A percentile compares a stretch with the other conserved stretches of the same genome.
Evolutionary conservation across 164 flowering plant species (phyloP).

Genomic region (Macadamia integrifolia): DNA sequence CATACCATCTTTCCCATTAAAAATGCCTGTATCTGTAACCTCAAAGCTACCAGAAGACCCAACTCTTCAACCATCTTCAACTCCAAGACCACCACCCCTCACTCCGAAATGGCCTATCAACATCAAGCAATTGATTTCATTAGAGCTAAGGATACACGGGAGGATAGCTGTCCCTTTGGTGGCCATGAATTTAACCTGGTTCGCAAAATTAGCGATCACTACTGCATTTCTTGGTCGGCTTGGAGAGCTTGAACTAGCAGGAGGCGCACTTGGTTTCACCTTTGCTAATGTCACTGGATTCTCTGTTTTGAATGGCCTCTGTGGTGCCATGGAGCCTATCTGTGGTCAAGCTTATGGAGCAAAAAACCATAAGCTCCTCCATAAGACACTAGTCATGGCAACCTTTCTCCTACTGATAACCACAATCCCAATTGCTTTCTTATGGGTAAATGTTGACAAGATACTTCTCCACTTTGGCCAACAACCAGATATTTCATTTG

Average conservation of each 20-base stretch:
- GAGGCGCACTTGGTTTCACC: conserved; percentile 77
- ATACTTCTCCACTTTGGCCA: conserved; percentile 70
- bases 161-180: conserved; percentile 49
- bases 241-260: conserved; percentile 73
- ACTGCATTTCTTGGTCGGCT: conserved; percentile 78
- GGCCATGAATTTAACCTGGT: conserved; percentile 76
- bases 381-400: conserved; percentile 72
- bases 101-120: conserved; percentile 27
- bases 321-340: conserved; percentile 91
- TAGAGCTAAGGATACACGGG: conserved; percentile 52
- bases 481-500: conserved; percentile 46
- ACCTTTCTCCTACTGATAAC: conserved; percentile 40
- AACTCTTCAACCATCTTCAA: conserved; percentile 7
- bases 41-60: conserved; percentile 17
- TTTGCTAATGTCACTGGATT: conserved; percentile 90
- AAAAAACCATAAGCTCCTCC: conserved; percentile 67
- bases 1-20: conserved; percentile 9
- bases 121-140: conserved; percentile 16
- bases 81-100: neutral
- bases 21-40: conserved; percentile 28
- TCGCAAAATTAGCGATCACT: conserved; percentile 59
- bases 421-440: conserved; percentile 52
- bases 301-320: conserved; percentile 74
- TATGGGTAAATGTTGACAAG: conserved; percentile 74
- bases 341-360: conserved; percentile 95